Conservation (phyloP, 1,139 yeast genomes). For the Nakaseomyces glabratus region DNA sequence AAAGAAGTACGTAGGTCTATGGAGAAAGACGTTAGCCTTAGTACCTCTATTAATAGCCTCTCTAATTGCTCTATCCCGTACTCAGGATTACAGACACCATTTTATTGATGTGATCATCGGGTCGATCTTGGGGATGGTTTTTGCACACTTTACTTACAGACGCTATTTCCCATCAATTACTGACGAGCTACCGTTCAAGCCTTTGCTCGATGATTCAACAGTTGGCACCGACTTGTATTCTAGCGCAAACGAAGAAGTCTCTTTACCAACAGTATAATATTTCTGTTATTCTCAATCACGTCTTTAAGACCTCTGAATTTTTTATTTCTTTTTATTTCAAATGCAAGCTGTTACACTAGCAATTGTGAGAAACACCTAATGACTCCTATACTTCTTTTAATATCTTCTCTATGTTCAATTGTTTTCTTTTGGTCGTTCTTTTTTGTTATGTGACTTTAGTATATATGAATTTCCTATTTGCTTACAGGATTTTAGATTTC, state of each 20-base stretch:
- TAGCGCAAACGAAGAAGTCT: background rate
- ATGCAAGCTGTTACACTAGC: too few species aligned
- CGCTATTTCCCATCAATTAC: constrained; percentile 39
- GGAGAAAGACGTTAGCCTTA: constrained; percentile 41
- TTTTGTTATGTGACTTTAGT: too few species aligned
- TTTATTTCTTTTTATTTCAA: too few species aligned
- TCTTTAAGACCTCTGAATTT: too few species aligned
- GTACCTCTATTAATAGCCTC: constrained; percentile 49
- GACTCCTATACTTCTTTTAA: too few species aligned
- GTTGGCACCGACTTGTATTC: constrained; percentile 15
- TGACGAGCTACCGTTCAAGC: constrained; percentile 32
- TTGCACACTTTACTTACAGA: constrained; percentile 39
- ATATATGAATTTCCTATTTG: too few species aligned
- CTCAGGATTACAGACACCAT: constrained; percentile 75
- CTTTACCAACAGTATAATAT: too few species aligned
- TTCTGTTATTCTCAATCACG: too few species aligned
- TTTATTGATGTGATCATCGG: constrained; percentile 62
- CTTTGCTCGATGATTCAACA: constrained; percentile 33
- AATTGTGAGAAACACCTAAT: too few species aligned
- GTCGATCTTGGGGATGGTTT: constrained; percentile 41
- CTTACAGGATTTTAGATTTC: too few species aligned
- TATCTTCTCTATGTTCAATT: too few species aligned
- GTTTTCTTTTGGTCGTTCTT: too few species aligned
- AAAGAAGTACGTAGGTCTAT: constrained; percentile 40
- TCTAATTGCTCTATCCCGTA: constrained; percentile 59